Base-by-base conservation (phyloP, 345 rosid species). In the Brassica incana region DNA sequence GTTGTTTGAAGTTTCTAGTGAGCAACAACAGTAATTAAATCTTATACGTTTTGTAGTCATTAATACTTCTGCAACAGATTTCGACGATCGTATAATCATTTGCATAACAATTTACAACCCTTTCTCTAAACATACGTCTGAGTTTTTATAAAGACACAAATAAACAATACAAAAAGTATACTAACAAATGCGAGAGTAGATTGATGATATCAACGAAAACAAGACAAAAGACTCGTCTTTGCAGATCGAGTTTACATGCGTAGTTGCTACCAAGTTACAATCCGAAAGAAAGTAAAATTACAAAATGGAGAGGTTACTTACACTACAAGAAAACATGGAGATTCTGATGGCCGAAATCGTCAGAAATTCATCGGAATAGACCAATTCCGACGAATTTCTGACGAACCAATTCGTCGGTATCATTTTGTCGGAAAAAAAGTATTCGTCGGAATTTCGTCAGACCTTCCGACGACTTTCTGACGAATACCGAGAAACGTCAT, bases 221-320 rank as follows among this genome's bases (percentile, higher is more conserved):
- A 40, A n/a, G 29, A 62, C 10, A 66, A 65, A 54, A 75, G 29
- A 67, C 60, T 52, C 14, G 18, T 8, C 10, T 74, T 64, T 65
- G 11, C 29, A 59, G 40, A 72, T 33, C 67, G 67, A 35, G 75
- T 33, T 40, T 58, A 71, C 54, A 12, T 35, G 25, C 48, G 12
- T 30, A 74, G 30, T 48, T 3, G 16, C 7, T 8, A 36, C 72
- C 5, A 66, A 38, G 67, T 76, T 67, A 58, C 72, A 67, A 67
- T 16, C n/a, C 35, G 29, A 58, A 59, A 48, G 56, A 48, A 48
- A 48, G 4, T 81, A 14, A 73, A 25, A 65, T 56, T 79, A 75
- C 85, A 79, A 77, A 70, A 23, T 70, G 52, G 79, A 81, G 78
- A 68, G 68, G 75, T 85, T 83, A 76, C 67, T 82, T 87, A 84